These are phyloP conservation scores for Sordariomycetes sp. DNA, from an alignment of 2,329 filamentous ascomycete genomes.

Conservation along the genomic window DNA sequence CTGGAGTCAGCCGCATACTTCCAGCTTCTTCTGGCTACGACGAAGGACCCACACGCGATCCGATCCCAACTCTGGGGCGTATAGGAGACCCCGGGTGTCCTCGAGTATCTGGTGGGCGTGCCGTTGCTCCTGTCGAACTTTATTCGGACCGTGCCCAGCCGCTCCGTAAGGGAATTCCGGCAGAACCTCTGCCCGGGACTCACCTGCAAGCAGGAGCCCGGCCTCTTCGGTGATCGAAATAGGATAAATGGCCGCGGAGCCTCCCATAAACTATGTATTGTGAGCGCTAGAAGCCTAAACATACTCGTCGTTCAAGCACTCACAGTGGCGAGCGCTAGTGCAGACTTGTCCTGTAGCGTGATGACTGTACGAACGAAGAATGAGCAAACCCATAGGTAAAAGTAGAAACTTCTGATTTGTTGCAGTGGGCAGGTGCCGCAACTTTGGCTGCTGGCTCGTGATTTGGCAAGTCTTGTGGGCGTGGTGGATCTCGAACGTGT, in stretches of 20 bases:
- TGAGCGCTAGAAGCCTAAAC: not conserved
- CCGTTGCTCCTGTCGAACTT: not conserved
- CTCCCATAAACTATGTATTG: not conserved
- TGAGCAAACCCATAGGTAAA: not conserved
- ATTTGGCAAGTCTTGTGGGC: not conserved
- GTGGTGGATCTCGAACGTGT: not conserved
- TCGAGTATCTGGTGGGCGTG: not conserved
- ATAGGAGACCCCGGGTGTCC: not conserved
- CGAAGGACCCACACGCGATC: not conserved
- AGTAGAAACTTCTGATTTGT: not conserved
- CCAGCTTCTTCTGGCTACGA: not conserved
- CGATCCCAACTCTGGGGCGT: not conserved
- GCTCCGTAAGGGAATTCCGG: not conserved
- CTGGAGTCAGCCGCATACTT: not conserved
- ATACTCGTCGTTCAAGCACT: not conserved
- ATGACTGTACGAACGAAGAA: not conserved
- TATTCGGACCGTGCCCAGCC: not conserved
- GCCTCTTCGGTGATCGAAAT: not conserved
- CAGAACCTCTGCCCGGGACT: not conserved
- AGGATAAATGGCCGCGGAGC: not conserved
- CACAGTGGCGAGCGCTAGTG: not conserved
- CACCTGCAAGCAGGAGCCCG: not conserved
- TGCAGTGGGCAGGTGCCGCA: not conserved
- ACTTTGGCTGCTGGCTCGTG: not conserved
- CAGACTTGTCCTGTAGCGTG: not conserved